phyloP scores from a whole-genome alignment of 306 rosid species.

The Lithocarpus polystachyus region DNA sequence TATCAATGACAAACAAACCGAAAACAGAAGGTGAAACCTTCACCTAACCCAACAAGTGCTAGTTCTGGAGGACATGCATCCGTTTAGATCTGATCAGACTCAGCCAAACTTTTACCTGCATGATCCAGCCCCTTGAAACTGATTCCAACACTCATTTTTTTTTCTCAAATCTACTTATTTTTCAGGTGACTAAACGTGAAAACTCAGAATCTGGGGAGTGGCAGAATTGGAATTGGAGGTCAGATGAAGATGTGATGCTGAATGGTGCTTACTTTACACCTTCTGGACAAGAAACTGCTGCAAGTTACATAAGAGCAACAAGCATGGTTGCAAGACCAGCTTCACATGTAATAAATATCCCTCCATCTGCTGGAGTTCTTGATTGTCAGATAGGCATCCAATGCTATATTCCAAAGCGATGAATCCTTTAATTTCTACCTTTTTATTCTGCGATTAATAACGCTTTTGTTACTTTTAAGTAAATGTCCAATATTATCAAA shows the following conservation, averaged over 20 bases:
- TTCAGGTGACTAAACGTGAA: neutral
- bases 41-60: too few species aligned
- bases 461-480: neutral
- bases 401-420: neutral
- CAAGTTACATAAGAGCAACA: neutral
- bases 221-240: neutral
- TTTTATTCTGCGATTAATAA: neutral
- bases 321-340: neutral
- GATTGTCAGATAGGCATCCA: neutral
- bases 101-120: neutral
- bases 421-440: neutral
- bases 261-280: neutral
- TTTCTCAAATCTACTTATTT: neutral
- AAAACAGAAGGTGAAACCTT: neutral
- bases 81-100: neutral
- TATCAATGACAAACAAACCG: neutral
- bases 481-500: neutral
- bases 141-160: neutral
- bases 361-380: neutral
- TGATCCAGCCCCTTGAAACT: neutral
- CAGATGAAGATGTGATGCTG: neutral
- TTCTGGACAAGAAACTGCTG: neutral
- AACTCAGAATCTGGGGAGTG: neutral
- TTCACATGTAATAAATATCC: neutral
- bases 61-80: neutral